Conservation (phyloP, 768 basidiomycete genomes). For the Mycena epipterygia region DNA sequence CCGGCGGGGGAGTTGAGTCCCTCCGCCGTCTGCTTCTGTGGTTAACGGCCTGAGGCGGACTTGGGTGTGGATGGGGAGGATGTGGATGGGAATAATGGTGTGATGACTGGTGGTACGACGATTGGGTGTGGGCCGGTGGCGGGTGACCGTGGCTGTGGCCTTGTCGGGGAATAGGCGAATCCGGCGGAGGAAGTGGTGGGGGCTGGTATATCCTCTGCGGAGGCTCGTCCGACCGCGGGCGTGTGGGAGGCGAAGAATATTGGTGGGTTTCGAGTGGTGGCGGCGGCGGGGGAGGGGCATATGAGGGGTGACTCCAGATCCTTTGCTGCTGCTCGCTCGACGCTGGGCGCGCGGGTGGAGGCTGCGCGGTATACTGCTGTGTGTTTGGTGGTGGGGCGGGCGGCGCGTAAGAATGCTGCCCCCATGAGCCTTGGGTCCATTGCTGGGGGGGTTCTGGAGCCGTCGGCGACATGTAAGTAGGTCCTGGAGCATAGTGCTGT, state of each 20-base stretch:
- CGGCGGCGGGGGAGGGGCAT: conserved; percentile 25
- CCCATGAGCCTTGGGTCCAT: conserved; percentile 30
- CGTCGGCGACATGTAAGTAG: conserved; percentile 25
- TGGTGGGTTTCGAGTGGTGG: conserved; percentile 24
- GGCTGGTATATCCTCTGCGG: conserved; percentile 23
- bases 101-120: conserved; percentile 24
- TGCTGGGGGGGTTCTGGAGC: conserved; percentile 26
- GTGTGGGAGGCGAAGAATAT: conserved; percentile 28
- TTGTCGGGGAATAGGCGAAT: conserved; percentile 17
- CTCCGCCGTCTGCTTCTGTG: conserved; percentile 18
- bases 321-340: conserved; percentile 27
- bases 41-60: conserved; percentile 17
- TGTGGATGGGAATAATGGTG: conserved; percentile 10
- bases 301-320: conserved; percentile 25
- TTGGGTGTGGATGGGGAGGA: conserved; percentile 24
- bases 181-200: conserved; percentile 24
- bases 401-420: conserved; percentile 29
- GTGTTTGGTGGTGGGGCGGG: conserved; percentile 22
- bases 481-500: conserved; percentile 30
- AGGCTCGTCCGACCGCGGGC: conserved; percentile 27
- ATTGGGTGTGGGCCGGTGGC: conserved; percentile 3
- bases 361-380: conserved; percentile 22
- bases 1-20: conserved; percentile 28
- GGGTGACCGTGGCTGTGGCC: conserved; percentile 23
- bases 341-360: conserved; percentile 23